Evolutionary conservation across 202 grass and related monocot species (phyloP), one percentile per base, ranked within the genome.

Genomic region (Brachypodium distachyon): DNA sequence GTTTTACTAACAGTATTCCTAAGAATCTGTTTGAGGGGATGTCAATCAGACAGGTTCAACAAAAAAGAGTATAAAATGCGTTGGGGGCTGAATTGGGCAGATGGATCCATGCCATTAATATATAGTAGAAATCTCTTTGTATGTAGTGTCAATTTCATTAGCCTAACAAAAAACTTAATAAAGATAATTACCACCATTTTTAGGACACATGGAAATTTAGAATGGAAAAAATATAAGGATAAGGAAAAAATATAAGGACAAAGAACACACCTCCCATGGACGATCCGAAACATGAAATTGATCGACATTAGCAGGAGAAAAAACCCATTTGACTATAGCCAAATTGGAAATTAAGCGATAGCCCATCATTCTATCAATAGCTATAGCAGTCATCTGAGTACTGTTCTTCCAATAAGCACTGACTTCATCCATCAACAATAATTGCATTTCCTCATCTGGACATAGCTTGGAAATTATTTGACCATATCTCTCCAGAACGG

Each of bases 361-460:
- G 36, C 89, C 91, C 96, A 99, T 99, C 96, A 99, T 96, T 66
- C 96, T 90, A 51, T 99, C 96, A 76, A 99, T 99, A 73, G 92
- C 72, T 70, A 99, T 90, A 78, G 92, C 87, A 68, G 92, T 96
- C 89, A 99, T 95, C 71, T 99, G 96, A 29, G 87, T 93, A 85
- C 85, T 99, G 53, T 99, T 99, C 83, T 87, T 95, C 96, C 96
- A 99, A 61, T 90, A 99, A 34, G 74, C 84, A 79, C 92, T 74
- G 34, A 99, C 37, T 90, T 90, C 91, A 76, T 96, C 85, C 83
- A 99, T 93, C 72, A 99, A 83, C 25, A 88, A 67, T 81, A 95
- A 43, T 78, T 99, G 91, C 87, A 89, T 90, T 80, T 87, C 81
- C 54, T 99, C 88, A 83, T 90, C 84, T 61, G 84, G 76, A 76